These are phyloP conservation scores for Capsella rubella DNA, from an alignment of 441 rosid genomes.

Conservation along the genomic window DNA sequence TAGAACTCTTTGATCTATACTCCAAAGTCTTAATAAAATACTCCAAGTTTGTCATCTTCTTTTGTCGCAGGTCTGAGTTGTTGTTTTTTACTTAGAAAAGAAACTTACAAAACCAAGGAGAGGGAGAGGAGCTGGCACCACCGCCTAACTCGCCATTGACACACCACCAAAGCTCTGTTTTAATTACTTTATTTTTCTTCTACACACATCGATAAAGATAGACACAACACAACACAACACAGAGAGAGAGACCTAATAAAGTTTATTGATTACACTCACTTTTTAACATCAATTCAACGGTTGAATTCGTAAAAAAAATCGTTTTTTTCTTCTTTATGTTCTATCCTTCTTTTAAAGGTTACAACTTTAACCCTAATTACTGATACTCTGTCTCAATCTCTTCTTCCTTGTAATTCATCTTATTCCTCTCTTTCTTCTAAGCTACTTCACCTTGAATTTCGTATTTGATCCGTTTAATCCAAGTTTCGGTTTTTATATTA, in stretches of 20 bases:
- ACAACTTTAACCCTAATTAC: constrained; percentile 26
- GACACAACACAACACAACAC: no score
- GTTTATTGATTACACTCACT: not conserved
- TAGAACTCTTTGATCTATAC: no score
- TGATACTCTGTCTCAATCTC: constrained; percentile 46
- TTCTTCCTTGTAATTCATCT: constrained; percentile 35
- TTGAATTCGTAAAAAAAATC: constrained; percentile 2
- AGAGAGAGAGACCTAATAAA: no score
- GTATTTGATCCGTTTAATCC: constrained; percentile 38
- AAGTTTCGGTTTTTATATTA: constrained; percentile 19
- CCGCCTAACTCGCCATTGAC: constrained; percentile 47
- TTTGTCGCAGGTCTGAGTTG: not conserved
- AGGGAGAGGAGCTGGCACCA: constrained; percentile 41
- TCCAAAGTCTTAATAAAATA: no score
- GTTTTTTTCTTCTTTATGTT: not conserved
- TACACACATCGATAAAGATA: constrained; percentile 27
- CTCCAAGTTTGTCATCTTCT: no score
- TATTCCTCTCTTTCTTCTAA: constrained; percentile 33
- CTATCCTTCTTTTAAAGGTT: constrained; percentile 15
- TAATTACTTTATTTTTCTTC: constrained; percentile 22
- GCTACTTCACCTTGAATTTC: constrained; percentile 43
- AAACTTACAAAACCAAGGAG: not conserved
- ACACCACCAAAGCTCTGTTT: constrained; percentile 39
- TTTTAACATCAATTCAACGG: constrained; percentile 23
- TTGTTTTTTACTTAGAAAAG: constrained; percentile 10